Base-by-base conservation (phyloP, 2,329 filamentous ascomycete genomes). In the Berkeleyomyces basicola region DNA sequence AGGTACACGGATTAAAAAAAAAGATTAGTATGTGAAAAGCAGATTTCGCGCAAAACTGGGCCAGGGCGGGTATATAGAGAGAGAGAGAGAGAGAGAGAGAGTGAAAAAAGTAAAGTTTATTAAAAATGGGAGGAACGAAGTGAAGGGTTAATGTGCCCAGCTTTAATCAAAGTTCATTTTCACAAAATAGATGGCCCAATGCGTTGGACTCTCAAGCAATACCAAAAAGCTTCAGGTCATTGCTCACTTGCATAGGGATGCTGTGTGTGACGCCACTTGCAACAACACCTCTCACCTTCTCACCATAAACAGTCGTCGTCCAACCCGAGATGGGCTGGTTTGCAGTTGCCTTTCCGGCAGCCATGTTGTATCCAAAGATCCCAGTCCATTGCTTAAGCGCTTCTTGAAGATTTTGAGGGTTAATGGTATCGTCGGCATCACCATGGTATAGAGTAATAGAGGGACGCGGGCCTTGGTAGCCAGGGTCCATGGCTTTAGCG, bases 391-490 rank as follows among this genome's bases (percentile, higher is more conserved):
- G 75, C 72, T 82, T 81, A 66, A 80, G 77, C 49, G 77, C 77
- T 71, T 84, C 81, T 40, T 80, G 70, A 68, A 81, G 81, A 69
- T 83, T 83, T 66, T 77, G 74, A 0, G 77, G 77, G 31, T 74
- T 72, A 4, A 83, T 70, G 0, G 76, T 78, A 2, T 70, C 69
- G 67, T 84, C 82, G 3, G 68, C 71, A 33, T 75, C 77, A 46
- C 81, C 81, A 67, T 84, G 81, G 73, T 79, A 83, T 66, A 83
- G 76, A 69, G 82, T 79, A 77, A 84, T 80, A 63, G 74, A 76
- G 0, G 81, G 81, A 2, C 79, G 72, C 0, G 75, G 66, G 0
- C 80, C 80, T 7, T 63, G 64, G 63, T 71, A 83, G 42, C 75
- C 75, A 0, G 79, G 77, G 68, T 80, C 80, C 74, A 79, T 81